These are phyloP conservation scores for Xylariales sp. DNA, from an alignment of 2,329 filamentous ascomycete species.

Conservation along the genomic window DNA sequence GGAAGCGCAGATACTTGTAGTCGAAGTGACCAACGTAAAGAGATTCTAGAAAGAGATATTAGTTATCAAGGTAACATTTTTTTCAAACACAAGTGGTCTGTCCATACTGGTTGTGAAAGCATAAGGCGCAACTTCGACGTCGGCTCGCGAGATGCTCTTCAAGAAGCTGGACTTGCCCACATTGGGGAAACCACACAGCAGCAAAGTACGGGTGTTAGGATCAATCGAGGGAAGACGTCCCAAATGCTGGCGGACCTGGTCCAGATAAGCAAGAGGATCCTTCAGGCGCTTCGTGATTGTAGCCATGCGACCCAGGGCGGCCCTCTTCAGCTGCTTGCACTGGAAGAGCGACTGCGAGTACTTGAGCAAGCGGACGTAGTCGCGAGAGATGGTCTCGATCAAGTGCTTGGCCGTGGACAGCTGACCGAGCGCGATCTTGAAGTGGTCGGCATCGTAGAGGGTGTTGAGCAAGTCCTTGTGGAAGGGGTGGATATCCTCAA, in stretches of 20 bases:
- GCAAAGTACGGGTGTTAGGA: conserved; percentile 89
- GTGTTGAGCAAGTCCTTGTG: conserved; percentile 91
- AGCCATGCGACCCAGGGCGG: conserved; percentile 95
- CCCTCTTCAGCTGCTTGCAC: conserved; percentile 97
- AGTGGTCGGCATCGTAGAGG: conserved; percentile 97
- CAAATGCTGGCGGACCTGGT: conserved; percentile 94
- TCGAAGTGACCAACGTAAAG: conserved; percentile 97
- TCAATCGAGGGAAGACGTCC: conserved; percentile 98
- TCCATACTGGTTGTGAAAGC: conserved; percentile 99
- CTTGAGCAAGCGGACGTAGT: conserved; percentile 94
- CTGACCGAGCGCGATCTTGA: conserved; percentile 93
- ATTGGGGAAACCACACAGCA: conserved; percentile 97
- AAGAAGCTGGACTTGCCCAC: conserved; percentile 97
- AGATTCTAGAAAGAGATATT: too few species aligned
- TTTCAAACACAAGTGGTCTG: too few species aligned
- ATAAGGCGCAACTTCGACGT: conserved; percentile 96
- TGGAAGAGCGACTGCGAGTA: conserved; percentile 97
- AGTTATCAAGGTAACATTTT: too few species aligned
- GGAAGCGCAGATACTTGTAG: conserved; percentile 80
- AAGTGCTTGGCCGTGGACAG: conserved; percentile 93
- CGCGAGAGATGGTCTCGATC: conserved; percentile 91
- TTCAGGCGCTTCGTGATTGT: conserved; percentile 93
- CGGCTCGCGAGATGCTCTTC: conserved; percentile 84
- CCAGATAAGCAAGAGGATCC: conserved; percentile 90
- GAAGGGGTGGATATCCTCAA: conserved; percentile 95